These are phyloP conservation scores for Nakaseomyces nivariensis DNA, from an alignment of 1,139 yeast genomes.

Conservation along the genomic window DNA sequence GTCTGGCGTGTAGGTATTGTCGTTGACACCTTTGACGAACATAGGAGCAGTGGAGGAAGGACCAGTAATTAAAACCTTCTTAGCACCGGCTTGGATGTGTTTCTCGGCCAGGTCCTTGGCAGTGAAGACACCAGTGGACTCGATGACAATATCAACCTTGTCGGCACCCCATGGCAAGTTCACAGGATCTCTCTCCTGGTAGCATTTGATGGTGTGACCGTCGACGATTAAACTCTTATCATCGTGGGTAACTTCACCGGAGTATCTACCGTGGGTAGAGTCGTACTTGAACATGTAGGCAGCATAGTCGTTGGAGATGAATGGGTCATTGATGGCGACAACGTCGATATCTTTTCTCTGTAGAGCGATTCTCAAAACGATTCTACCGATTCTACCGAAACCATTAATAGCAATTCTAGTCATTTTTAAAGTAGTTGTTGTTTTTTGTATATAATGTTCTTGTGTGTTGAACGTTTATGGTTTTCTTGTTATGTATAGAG, in stretches of 20 bases:
- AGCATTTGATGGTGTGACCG: conserved; percentile 57
- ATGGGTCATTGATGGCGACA: conserved; percentile 77
- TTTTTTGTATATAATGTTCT: conserved; percentile 2
- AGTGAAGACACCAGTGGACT: conserved; percentile 85
- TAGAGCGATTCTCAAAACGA: conserved; percentile 69
- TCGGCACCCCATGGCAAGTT: conserved; percentile 72
- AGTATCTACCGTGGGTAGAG: conserved; percentile 73
- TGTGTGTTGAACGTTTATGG: neutral
- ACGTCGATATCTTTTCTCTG: conserved; percentile 59
- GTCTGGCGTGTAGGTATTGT: conserved; percentile 60
- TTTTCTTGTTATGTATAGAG: neutral
- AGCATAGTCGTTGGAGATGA: conserved; percentile 74
- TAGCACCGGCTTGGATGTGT: conserved; percentile 82
- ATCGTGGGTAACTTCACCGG: conserved; percentile 57
- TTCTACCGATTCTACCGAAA: conserved; percentile 84
- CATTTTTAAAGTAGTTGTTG: conserved; percentile 24
- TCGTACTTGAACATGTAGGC: conserved; percentile 85
- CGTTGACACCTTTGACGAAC: conserved; percentile 84
- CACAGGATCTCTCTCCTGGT: conserved; percentile 75
- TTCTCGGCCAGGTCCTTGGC: conserved; percentile 66
- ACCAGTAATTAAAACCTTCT: conserved; percentile 79
- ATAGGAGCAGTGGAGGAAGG: conserved; percentile 83
- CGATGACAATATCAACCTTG: conserved; percentile 70
- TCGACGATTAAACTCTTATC: conserved; percentile 55
- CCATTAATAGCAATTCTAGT: conserved; percentile 74